Evolutionary conservation across 352 stramenopile species (phyloP).

Genomic region (Saprolegnia diclina): DNA sequence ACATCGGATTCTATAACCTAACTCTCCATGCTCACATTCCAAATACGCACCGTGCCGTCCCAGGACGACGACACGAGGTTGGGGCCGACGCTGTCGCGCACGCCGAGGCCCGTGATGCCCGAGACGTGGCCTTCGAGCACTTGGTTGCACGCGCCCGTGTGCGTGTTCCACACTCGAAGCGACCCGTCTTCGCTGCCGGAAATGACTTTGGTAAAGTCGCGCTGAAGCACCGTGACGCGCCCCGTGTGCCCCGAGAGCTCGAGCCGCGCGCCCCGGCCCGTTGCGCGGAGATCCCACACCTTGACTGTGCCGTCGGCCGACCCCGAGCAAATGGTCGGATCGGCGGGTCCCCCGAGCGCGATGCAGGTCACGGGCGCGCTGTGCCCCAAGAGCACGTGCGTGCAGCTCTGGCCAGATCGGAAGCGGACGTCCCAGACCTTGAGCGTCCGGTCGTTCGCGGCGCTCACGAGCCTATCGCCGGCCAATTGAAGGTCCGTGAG

Average conservation of each 20-base stretch:
- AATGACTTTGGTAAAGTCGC: constrained; percentile 75
- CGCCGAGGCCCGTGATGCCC: constrained; percentile 54
- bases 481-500: constrained; percentile 68
- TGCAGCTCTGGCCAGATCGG: constrained; percentile 40
- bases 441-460: constrained; percentile 61
- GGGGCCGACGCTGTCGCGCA: constrained; percentile 42
- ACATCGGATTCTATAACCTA: too few relatives aligned
- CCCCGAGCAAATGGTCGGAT: constrained; percentile 74
- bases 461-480: constrained; percentile 62
- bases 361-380: constrained; percentile 63
- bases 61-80: constrained; percentile 63
- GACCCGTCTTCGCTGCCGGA: constrained; percentile 68
- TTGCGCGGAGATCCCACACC: constrained; percentile 77
- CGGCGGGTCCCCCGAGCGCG: constrained; percentile 58
- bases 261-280: constrained; percentile 58
- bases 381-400: constrained; percentile 56
- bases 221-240: constrained; percentile 55
- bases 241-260: constrained; percentile 47
- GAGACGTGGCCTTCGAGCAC: constrained; percentile 53
- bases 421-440: constrained; percentile 80
- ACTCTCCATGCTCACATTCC: constrained; percentile 38
- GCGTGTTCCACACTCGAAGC: constrained; percentile 73
- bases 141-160: constrained; percentile 60
- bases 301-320: constrained; percentile 65
- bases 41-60: constrained; percentile 65